Base-by-base conservation (phyloP, 2,329 filamentous ascomycete genomes). In the Emergomyces africanus region DNA sequence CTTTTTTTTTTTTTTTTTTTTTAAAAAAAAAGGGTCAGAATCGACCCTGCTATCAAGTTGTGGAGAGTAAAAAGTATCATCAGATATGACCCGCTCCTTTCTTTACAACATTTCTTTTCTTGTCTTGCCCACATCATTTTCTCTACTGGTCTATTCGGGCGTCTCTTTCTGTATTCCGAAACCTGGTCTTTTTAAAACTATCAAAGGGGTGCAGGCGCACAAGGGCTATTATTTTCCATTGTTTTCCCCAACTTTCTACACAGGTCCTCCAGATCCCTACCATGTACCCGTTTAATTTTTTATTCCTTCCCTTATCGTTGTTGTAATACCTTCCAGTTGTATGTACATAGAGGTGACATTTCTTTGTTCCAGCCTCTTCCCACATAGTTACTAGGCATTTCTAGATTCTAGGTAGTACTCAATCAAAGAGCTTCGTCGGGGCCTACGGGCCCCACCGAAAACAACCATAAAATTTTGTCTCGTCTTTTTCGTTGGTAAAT, bases 361-460 rank as follows among this genome's bases (percentile, higher is more conserved):
- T 30, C 46, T 33, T 41, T 30, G 46, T 35, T 23, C n/a, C 33
- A 20, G n/a, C 39, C 18, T n/a, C 37, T 15, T 44, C 20, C 18
- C 54, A 44, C 39, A 33, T 44, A 55, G 54, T 44, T 18, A 20
- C 39, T 46, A 55, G 54, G 49, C 30, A 28, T 33, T 48, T 53
- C 50, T 59, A 59, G 57, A 59, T 42, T 59, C 39, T 54, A 54
- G 57, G 49, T 37, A 59, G 41, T 48, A n/a, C n/a, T n/a, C 25
- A 59, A 59, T 53, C 42, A 57, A 59, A 54, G 37, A 33, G 23
- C n/a, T 59, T 59, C 42, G 33, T 20, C n/a, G 39, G 57, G 23
- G 49, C 57, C 57, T 59, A 59, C 50, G 50, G 57, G 57, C 39
- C 49, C 50, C 57, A 54, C 48, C 30, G 41, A 54, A 54, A 46